These are phyloP conservation scores for Balamuthia mandrillaris DNA, from an alignment of 208 protist species.

Conservation along the genomic window DNA sequence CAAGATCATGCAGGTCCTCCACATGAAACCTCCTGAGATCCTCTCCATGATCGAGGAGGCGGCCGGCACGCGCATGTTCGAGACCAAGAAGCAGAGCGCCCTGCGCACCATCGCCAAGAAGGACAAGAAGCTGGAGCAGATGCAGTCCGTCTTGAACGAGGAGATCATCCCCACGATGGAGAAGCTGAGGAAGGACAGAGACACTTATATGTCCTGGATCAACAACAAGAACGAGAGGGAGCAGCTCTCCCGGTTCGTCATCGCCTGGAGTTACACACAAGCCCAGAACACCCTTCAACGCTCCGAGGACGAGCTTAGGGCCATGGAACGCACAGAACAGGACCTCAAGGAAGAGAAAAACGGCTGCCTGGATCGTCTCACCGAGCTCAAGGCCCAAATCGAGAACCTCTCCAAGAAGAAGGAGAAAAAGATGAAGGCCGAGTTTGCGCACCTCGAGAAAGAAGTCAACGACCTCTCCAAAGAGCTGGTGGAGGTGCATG, in stretches of 20 bases:
- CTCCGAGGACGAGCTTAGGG: not conserved
- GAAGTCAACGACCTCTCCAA: conserved; percentile 49
- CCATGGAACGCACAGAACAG: not conserved
- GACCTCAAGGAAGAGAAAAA: conserved; percentile 27
- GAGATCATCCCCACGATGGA: conserved; percentile 87
- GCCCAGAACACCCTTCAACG: not conserved
- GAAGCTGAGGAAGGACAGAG: conserved; percentile 73
- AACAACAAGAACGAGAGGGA: conserved; percentile 66
- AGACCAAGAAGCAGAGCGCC: conserved; percentile 93
- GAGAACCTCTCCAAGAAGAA: conserved; percentile 62
- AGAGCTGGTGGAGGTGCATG: conserved; percentile 52
- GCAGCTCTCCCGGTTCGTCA: conserved; percentile 59
- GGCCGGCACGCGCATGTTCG: conserved; percentile 98
- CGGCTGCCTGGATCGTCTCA: conserved; percentile 62
- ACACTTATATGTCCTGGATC: conserved; percentile 72
- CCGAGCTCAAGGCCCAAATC: conserved; percentile 62
- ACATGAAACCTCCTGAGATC: conserved; percentile 99
- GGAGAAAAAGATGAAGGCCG: conserved; percentile 37
- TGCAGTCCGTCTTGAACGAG: conserved; percentile 83
- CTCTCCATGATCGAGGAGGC: conserved; percentile 98
- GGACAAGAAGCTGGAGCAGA: conserved; percentile 97
- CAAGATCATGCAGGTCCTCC: conserved; percentile 96
- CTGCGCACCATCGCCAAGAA: conserved; percentile 97
- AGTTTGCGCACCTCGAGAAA: conserved; percentile 28
- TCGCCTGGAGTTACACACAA: conserved; percentile 70